These are phyloP conservation scores for Sporobolomyces roseus DNA, from an alignment of 768 basidiomycete genomes.

Conservation along the genomic window DNA sequence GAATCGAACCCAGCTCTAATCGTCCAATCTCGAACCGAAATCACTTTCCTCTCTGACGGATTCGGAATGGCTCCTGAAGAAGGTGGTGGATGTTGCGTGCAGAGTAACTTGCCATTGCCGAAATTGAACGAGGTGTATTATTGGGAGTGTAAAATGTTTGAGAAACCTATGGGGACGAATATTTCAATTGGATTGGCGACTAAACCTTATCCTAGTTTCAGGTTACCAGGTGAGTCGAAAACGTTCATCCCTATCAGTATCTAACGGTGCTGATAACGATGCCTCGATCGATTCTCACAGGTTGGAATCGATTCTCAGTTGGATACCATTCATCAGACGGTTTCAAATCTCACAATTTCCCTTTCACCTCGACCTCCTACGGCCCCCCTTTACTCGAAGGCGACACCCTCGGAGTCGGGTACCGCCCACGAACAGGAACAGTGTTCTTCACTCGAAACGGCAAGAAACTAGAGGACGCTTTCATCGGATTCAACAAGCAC, in stretches of 20 bases:
- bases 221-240: conserved; percentile 54
- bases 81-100: conserved; percentile 85
- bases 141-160: conserved; percentile 99
- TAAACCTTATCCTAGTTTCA: conserved; percentile 92
- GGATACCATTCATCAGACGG: conserved; percentile 88
- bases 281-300: conserved; percentile 55
- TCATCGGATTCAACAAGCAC: conserved; percentile 77
- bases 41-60: conserved; percentile 74
- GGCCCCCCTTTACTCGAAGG: conserved; percentile 84
- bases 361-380: conserved; percentile 79
- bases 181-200: conserved; percentile 93
- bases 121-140: conserved; percentile 99
- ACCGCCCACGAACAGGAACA: conserved; percentile 89
- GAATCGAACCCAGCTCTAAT: conserved; percentile 79
- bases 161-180: conserved; percentile 78
- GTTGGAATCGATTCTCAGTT: conserved; percentile 76
- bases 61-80: conserved; percentile 66
- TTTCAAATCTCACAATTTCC: conserved; percentile 95
- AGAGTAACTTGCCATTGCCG: conserved; percentile 92
- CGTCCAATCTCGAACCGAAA: conserved; percentile 92
- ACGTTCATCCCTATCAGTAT: not conserved
- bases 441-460: conserved; percentile 99
- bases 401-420: conserved; percentile 91
- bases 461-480: conserved; percentile 93
- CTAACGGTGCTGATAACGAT: not conserved